Evolutionary conservation across 805 yeast species (phyloP).

Genomic region (Cyberlindnera bimundalis): DNA sequence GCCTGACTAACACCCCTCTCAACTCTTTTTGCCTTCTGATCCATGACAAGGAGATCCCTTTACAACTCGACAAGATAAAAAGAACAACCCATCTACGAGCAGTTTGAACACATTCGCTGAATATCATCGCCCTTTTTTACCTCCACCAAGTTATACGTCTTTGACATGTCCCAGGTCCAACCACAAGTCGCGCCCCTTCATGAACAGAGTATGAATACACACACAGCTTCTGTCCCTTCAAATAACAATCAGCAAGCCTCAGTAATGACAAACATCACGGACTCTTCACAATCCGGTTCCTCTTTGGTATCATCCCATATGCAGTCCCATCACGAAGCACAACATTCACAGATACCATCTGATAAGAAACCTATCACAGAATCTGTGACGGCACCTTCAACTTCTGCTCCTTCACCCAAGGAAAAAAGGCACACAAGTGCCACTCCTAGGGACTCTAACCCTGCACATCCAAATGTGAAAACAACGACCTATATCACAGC

Average conservation of each 20-base stretch:
- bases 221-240: background rate
- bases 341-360: background rate
- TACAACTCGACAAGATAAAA: no score
- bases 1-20: no score
- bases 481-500: slow-evolving; percentile 49
- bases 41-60: slow-evolving; percentile 1
- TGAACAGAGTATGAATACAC: slow-evolving; percentile 2
- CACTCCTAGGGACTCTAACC: slow-evolving; percentile 8
- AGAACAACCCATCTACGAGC: no score
- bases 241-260: background rate
- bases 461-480: slow-evolving; percentile 52
- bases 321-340: background rate
- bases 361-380: slow-evolving; percentile 1
- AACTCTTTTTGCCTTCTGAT: background rate
- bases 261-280: background rate
- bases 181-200: slow-evolving; percentile 1
- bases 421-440: slow-evolving; percentile 1
- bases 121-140: no score
- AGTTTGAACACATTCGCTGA: no score
- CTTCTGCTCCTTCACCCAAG: slow-evolving; percentile 9
- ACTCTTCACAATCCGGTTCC: background rate
- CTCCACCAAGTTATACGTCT: no score
- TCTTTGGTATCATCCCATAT: background rate
- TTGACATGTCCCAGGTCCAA: slow-evolving; percentile 7
- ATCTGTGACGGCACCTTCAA: slow-evolving; percentile 6